phyloP scores from a whole-genome alignment of 805 yeast genomes.

The Huiozyma sinensis region DNA sequence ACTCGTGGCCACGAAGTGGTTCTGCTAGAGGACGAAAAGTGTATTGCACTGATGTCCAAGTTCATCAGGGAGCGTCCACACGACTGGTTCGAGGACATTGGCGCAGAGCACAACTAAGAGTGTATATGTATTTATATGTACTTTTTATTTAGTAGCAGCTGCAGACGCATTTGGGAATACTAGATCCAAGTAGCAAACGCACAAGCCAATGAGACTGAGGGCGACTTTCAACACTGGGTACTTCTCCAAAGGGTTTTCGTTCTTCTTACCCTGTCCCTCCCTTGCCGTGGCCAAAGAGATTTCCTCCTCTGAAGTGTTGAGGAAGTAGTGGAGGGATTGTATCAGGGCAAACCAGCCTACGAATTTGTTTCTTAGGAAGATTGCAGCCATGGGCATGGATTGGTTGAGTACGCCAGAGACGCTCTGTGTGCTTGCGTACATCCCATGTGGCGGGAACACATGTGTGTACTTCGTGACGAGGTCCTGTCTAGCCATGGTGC shows the following conservation, averaged over 20 bases:
- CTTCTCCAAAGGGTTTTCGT: slow-evolving; percentile 28
- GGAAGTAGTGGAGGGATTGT: slow-evolving; percentile 33
- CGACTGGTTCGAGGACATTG: slow-evolving; percentile 78
- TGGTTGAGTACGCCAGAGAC: slow-evolving; percentile 32
- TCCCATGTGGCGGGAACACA: slow-evolving; percentile 37
- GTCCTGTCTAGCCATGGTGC: neutral
- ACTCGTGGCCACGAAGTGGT: slow-evolving; percentile 64
- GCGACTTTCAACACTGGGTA: slow-evolving; percentile 32
- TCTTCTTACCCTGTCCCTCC: slow-evolving; percentile 3
- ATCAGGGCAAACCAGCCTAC: slow-evolving; percentile 43
- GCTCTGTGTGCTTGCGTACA: slow-evolving; percentile 37
- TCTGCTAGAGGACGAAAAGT: slow-evolving; percentile 46
- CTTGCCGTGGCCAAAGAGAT: slow-evolving; percentile 24
- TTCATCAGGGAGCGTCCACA: slow-evolving; percentile 72
- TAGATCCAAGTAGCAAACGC: slow-evolving; percentile 46
- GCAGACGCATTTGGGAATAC: slow-evolving; percentile 34
- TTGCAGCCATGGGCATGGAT: slow-evolving; percentile 58
- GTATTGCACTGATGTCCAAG: slow-evolving; percentile 61
- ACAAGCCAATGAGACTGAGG: slow-evolving; percentile 38
- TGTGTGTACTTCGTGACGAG: slow-evolving; percentile 30
- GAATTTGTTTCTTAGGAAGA: slow-evolving; percentile 43
- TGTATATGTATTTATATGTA: neutral
- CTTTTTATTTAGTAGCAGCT: neutral
- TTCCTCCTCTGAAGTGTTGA: slow-evolving; percentile 24
- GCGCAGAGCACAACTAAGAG: slow-evolving; percentile 23